Evolutionary conservation across 371 early-diverging fungal species (phyloP).

Genomic region (Mortierella sp.): DNA sequence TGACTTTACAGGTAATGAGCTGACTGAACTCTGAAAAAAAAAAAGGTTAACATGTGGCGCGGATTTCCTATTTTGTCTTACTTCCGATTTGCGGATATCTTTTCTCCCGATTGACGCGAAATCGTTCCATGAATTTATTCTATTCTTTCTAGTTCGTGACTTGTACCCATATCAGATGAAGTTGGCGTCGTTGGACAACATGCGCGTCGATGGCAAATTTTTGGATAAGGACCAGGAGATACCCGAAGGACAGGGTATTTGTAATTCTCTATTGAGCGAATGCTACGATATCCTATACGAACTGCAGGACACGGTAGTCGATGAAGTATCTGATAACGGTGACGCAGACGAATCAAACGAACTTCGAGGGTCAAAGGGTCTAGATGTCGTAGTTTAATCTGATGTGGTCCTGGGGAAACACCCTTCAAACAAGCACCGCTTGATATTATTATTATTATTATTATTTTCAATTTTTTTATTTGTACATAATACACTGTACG

Average conservation of each 20-base stretch:
- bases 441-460: not conserved
- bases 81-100: not conserved
- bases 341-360: constrained; percentile 30
- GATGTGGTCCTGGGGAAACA: not conserved
- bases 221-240: constrained; percentile 85
- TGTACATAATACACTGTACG: not conserved
- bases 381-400: constrained; percentile 48
- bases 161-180: constrained; percentile 93
- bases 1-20: constrained; percentile 69
- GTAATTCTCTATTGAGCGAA: constrained; percentile 86
- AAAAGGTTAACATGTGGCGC: not conserved
- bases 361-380: constrained; percentile 38
- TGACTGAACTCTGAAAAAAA: too few relatives aligned
- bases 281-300: constrained; percentile 91
- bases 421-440: not conserved
- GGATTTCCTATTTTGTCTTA: constrained; percentile 1
- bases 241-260: constrained; percentile 90
- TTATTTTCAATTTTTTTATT: constrained; percentile 3
- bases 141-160: constrained; percentile 70
- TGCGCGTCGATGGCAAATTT: constrained; percentile 90
- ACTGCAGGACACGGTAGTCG: constrained; percentile 67
- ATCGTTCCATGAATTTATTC: not conserved
- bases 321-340: constrained; percentile 31
- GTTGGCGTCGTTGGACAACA: constrained; percentile 83
- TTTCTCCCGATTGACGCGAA: not conserved